Evolutionary conservation across 495 filamentous ascomycete genomes (phyloP).

Genomic region (Penicillium cosmopolitanum): DNA sequence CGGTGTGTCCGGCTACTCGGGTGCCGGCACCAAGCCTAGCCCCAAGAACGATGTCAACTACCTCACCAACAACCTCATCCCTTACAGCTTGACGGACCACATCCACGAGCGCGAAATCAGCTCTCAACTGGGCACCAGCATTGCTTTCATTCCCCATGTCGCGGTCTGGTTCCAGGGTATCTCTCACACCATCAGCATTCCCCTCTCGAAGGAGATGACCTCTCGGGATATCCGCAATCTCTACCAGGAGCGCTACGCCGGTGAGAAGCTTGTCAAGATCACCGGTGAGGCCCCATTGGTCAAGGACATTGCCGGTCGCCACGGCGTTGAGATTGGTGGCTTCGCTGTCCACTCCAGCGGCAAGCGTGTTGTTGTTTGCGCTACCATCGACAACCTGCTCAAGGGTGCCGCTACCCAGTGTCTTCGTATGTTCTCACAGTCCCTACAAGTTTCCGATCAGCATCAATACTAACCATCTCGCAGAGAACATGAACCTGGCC

Average conservation of each 20-base stretch:
- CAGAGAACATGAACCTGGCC: slow-evolving; percentile 97
- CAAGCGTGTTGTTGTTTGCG: slow-evolving; percentile 90
- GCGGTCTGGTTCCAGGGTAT: slow-evolving; percentile 98
- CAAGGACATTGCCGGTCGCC: slow-evolving; percentile 85
- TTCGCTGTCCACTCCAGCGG: slow-evolving; percentile 89
- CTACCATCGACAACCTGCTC: slow-evolving; percentile 96
- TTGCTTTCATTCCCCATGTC: slow-evolving; percentile 94
- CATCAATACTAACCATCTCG: slow-evolving; percentile 11
- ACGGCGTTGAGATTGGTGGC: slow-evolving; percentile 93
- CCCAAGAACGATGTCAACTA: slow-evolving; percentile 94
- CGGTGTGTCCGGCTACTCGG: slow-evolving; percentile 94
- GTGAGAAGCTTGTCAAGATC: slow-evolving; percentile 92
- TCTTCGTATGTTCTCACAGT: slow-evolving; percentile 68
- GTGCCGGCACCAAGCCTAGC: slow-evolving; percentile 92
- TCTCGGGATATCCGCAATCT: slow-evolving; percentile 91
- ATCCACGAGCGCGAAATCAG: slow-evolving; percentile 95
- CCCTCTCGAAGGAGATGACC: slow-evolving; percentile 79
- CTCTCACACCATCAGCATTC: slow-evolving; percentile 87
- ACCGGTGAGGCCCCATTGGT: slow-evolving; percentile 86
- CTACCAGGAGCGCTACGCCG: slow-evolving; percentile 95
- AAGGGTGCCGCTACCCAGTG: slow-evolving; percentile 98
- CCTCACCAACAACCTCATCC: slow-evolving; percentile 86
- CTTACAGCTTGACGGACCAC: slow-evolving; percentile 92
- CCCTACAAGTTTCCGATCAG: neutral
- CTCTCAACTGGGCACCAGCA: slow-evolving; percentile 70